phyloP scores from a whole-genome alignment of 2,329 filamentous ascomycete species.

The Colletotrichum sp. region DNA sequence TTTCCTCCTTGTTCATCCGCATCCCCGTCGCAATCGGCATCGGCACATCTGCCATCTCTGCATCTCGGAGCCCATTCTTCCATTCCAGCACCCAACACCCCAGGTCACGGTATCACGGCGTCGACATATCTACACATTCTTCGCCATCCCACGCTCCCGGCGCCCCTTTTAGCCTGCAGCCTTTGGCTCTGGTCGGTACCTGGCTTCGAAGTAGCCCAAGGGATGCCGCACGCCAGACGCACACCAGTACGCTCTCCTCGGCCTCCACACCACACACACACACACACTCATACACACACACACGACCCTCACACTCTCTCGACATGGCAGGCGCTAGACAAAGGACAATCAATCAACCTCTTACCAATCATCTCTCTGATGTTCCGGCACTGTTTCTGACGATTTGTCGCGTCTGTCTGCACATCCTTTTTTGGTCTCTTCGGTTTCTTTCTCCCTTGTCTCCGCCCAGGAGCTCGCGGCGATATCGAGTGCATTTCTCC shows the following conservation, averaged over 20 bases:
- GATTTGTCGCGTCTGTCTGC: neutral
- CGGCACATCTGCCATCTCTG: neutral
- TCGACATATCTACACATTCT: neutral
- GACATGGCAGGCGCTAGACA: neutral
- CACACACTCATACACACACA: neutral
- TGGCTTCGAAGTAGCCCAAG: neutral
- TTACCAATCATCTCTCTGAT: neutral
- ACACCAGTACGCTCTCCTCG: neutral
- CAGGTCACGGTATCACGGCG: neutral
- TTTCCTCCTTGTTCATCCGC: neutral
- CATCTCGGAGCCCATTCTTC: neutral
- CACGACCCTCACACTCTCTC: neutral
- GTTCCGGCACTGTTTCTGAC: neutral
- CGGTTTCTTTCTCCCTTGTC: neutral
- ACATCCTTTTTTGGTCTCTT: neutral
- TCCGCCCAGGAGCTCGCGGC: neutral
- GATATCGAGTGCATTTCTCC: neutral
- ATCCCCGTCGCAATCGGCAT: neutral
- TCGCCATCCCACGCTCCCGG: neutral
- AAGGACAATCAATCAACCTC: neutral
- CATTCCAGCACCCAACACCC: neutral
- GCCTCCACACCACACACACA: neutral
- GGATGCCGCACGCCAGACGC: neutral
- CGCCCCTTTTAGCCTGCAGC: neutral
- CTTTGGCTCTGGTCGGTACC: neutral